Percentiles rank a stretch among this genome's conserved stretches.
These are phyloP conservation scores for Leccinum variicolor DNA, from an alignment of 768 basidiomycete genomes.

Conservation along the genomic window DNA sequence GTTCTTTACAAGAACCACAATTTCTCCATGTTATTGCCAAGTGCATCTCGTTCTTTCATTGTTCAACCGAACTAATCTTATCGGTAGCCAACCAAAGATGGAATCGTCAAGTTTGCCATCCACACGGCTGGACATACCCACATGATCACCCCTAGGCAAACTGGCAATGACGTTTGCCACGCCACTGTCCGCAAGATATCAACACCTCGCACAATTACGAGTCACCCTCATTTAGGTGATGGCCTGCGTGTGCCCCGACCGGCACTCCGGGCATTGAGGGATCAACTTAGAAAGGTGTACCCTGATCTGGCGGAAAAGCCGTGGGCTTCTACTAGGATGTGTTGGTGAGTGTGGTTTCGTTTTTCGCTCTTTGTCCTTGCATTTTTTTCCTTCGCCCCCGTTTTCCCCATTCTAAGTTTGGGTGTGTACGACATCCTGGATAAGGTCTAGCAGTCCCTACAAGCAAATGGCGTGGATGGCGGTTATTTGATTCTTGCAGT, in stretches of 20 bases:
- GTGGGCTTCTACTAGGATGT: constrained; percentile 72
- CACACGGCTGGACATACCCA: constrained; percentile 74
- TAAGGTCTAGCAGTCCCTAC: not conserved
- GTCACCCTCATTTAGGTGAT: constrained; percentile 47
- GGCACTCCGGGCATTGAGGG: constrained; percentile 49
- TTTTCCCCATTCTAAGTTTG: not conserved
- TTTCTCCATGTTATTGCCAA: not conserved
- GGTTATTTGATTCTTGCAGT: not conserved
- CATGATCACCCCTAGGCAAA: constrained; percentile 7
- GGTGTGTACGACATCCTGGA: not conserved
- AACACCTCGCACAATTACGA: constrained; percentile 69
- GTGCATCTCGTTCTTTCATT: not conserved
- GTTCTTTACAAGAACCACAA: not conserved
- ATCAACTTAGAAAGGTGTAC: constrained; percentile 54
- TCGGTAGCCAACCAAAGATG: constrained; percentile 59
- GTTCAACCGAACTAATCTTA: not conserved
- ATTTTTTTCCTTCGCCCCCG: not conserved
- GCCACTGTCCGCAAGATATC: constrained; percentile 45
- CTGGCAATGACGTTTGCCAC: not conserved
- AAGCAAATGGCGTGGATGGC: not conserved
- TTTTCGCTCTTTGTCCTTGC: not conserved
- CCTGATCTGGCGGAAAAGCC: constrained; percentile 76
- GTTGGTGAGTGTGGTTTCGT: constrained; percentile 61
- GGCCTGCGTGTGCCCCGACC: constrained; percentile 66
- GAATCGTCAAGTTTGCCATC: constrained; percentile 74